Conservation (phyloP, 345 rosid genomes). For the Geranium rotundifolium region DNA sequence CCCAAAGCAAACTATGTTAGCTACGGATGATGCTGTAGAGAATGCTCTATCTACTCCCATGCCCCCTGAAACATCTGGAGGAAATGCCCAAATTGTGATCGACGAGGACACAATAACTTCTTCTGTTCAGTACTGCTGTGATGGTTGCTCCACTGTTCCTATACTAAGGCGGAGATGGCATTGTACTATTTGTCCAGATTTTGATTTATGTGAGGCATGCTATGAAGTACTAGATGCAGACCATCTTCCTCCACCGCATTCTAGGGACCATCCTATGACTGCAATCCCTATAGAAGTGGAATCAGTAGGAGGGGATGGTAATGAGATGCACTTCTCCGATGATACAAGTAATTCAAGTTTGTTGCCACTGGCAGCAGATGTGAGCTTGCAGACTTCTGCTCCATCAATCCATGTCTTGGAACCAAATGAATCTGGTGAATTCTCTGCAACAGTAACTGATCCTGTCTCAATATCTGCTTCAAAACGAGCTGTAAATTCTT, state of each 20-base stretch:
- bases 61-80: constrained; percentile 46
- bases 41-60: constrained; percentile 42
- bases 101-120: constrained; percentile 95
- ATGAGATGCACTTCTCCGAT: constrained; percentile 73
- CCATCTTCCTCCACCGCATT: constrained; percentile 82
- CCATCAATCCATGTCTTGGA: constrained; percentile 93
- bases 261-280: constrained; percentile 92
- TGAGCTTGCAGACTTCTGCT: constrained; percentile 44
- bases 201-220: constrained; percentile 94
- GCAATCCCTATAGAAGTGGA: constrained; percentile 92
- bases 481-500: constrained; percentile 78
- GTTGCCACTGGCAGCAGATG: constrained; percentile 37
- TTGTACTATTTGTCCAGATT: constrained; percentile 94
- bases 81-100: constrained; percentile 69
- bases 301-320: constrained; percentile 71
- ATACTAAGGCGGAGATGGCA: constrained; percentile 96
- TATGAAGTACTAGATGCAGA: constrained; percentile 79
- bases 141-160: constrained; percentile 96
- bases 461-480: constrained; percentile 90
- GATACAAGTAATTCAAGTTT: constrained; percentile 49
- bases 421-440: constrained; percentile 73
- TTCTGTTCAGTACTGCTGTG: constrained; percentile 96
- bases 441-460: constrained; percentile 58
- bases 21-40: constrained; percentile 70
- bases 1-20: constrained; percentile 87